These are phyloP conservation scores for Termitomyces sp. DNA, from an alignment of 768 basidiomycete genomes.

Conservation along the genomic window DNA sequence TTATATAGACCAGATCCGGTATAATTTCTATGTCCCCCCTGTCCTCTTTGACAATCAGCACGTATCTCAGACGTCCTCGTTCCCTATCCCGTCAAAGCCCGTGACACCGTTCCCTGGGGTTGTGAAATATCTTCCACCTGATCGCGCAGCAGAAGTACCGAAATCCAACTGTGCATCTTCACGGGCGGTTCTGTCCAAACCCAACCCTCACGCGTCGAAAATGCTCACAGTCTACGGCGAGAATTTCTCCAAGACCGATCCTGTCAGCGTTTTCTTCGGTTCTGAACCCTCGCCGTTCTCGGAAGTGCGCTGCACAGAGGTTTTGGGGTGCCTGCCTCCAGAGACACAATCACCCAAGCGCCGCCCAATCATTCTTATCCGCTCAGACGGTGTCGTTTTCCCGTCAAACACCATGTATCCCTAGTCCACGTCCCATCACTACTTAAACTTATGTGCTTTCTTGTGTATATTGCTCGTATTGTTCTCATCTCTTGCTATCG, in stretches of 20 bases:
- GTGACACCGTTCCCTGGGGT: conserved; percentile 85
- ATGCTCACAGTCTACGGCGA: conserved; percentile 88
- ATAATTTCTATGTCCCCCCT: conserved; percentile 91
- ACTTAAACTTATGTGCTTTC: conserved; percentile 3
- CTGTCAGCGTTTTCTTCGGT: conserved; percentile 83
- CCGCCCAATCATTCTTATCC: conserved; percentile 77
- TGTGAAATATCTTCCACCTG: conserved; percentile 88
- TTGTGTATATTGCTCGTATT: conserved; percentile 20
- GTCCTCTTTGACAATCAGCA: conserved; percentile 79
- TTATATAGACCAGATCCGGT: conserved; percentile 76
- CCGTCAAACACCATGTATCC: conserved; percentile 82
- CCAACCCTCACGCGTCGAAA: conserved; percentile 73
- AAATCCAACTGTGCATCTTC: conserved; percentile 67
- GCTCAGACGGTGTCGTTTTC: conserved; percentile 84
- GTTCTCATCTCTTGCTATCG: conserved; percentile 14
- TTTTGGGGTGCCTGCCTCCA: conserved; percentile 77
- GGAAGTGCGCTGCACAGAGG: conserved; percentile 85
- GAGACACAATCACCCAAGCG: conserved; percentile 65
- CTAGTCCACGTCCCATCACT: conserved; percentile 34
- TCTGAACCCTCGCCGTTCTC: conserved; percentile 84
- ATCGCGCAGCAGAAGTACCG: conserved; percentile 80
- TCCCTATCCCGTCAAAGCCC: conserved; percentile 77
- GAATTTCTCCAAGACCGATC: conserved; percentile 82
- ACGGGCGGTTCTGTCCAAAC: conserved; percentile 69
- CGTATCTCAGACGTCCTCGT: conserved; percentile 65